These are phyloP conservation scores for Cadophora sp. DNA, from an alignment of 2,329 filamentous ascomycete species.

Conservation along the genomic window DNA sequence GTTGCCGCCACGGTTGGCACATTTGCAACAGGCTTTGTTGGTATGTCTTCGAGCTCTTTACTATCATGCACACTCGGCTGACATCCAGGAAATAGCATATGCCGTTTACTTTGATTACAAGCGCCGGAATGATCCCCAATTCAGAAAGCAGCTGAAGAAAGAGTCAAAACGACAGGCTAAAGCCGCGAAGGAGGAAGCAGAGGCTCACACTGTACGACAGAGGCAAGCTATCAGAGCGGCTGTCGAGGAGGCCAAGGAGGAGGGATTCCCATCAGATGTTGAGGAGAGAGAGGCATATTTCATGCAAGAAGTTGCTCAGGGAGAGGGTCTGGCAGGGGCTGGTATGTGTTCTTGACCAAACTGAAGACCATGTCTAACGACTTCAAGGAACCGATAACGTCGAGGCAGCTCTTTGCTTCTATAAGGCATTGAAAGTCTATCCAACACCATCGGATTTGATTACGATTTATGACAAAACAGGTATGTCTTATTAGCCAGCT, in stretches of 20 bases:
- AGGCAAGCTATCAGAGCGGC: constrained; percentile 75
- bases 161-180: constrained; percentile 77
- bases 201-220: constrained; percentile 69
- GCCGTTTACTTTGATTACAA: constrained; percentile 73
- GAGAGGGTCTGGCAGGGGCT: constrained; percentile 83
- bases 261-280: constrained; percentile 88
- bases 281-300: constrained; percentile 97
- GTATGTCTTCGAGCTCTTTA: constrained; percentile 49
- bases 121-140: constrained; percentile 68
- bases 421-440: constrained; percentile 98
- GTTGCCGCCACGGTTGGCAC: constrained; percentile 68
- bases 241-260: constrained; percentile 83
- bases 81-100: constrained; percentile 56
- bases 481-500: constrained; percentile 46
- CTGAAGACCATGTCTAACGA: constrained; percentile 21
- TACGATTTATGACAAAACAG: constrained; percentile 97
- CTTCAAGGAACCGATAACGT: constrained; percentile 69
- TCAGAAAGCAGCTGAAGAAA: constrained; percentile 72
- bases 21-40: constrained; percentile 63
- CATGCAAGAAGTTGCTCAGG: constrained; percentile 91
- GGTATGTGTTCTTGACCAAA: constrained; percentile 60
- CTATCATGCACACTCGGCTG: constrained; percentile 26
- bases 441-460: constrained; percentile 92
- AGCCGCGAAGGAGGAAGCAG: constrained; percentile 74
- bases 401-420: constrained; percentile 93